Base-by-base conservation (phyloP, 495 filamentous ascomycete genomes). In the Penicillium riverlandense region DNA sequence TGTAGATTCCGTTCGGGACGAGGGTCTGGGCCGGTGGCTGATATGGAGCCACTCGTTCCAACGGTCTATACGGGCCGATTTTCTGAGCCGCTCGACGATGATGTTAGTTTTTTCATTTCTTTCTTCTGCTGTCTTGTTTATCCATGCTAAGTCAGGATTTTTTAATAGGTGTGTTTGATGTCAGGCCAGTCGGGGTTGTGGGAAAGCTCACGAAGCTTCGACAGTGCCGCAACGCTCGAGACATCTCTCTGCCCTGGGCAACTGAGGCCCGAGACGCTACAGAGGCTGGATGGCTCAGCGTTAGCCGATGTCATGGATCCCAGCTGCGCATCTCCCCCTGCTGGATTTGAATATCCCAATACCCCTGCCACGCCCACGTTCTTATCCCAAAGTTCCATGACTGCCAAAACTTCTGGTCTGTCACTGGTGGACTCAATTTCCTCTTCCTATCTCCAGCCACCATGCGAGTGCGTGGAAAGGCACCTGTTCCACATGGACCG, bases 341-440 rank as follows among this genome's bases (percentile, higher is more conserved):
- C 43, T 29, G 52, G 55, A 29, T n/a, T 59, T 14, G 50, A 49
- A 11, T 57, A 55, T 35, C 54, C 55, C 12, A 44, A 54, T 11
- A 53, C 61, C 0, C 66, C 64, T 9, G 58, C 66, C 40, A 66
- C 68, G 10, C 65, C 66, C n/a, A 66, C 58, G 1, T 64, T 65
- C 16, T 45, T 67, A 8, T 52, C 62, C 37, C 57, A 60, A 16
- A 61, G 64, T 36, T 45, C 57, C 40, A 41, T 62, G 33, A 47
- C 49, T 40, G 62, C 65, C 32, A 55, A 59, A 2, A 29, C 61
- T 31, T 54, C 58, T 28, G 67, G 59, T 44, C 62, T 55, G 6
- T 54, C 61, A 7, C 55, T 67, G 8, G 61, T 56, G 9, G 51
- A 45, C 10, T 55, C 57, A 0, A 38, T 58, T 6, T 45, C 57